Evolutionary conservation across 345 rosid species (phyloP).

Genomic region (Salix brachista): DNA sequence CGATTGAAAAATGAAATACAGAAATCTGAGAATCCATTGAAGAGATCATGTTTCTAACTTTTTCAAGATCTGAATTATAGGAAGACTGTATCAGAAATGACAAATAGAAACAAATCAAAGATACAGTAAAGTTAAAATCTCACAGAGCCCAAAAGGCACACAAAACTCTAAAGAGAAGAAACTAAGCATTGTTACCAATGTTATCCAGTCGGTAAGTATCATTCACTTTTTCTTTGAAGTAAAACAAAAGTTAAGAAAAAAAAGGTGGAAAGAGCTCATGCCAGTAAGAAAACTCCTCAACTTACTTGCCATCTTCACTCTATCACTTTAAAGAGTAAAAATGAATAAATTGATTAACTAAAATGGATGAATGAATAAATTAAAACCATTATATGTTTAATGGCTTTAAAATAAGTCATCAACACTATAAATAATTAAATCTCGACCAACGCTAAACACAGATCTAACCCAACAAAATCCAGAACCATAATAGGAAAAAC

Average conservation of each 20-base stretch:
- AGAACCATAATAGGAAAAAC: constrained; percentile 1
- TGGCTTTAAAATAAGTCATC: not conserved
- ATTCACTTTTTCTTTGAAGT: constrained; percentile 12
- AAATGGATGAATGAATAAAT: not conserved
- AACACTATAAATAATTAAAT: not conserved
- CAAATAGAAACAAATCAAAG: constrained; percentile 14
- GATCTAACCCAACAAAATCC: constrained; percentile 34
- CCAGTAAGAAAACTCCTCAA: not conserved
- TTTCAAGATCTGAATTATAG: constrained; percentile 10
- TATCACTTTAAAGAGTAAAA: constrained; percentile 5
- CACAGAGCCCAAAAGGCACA: constrained; percentile 26
- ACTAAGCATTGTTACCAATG: constrained; percentile 9
- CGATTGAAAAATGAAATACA: not conserved
- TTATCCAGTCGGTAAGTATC: constrained; percentile 7
- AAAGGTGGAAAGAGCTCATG: constrained; percentile 14
- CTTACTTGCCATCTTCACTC: constrained; percentile 11
- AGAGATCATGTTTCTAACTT: not conserved
- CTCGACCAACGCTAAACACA: constrained; percentile 16
- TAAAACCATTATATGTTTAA: not conserved
- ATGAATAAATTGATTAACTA: not conserved
- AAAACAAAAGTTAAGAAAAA: constrained; percentile 14
- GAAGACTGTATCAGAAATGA: constrained; percentile 20
- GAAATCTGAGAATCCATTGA: not conserved
- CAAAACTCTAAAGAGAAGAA: constrained; percentile 12
- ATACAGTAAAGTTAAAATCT: constrained; percentile 8